A percentile compares a stretch with the other conserved stretches of the same genome.
Evolutionary conservation across 2,329 filamentous ascomycete genomes (phyloP).

Genomic region (Neonectria punicea): DNA sequence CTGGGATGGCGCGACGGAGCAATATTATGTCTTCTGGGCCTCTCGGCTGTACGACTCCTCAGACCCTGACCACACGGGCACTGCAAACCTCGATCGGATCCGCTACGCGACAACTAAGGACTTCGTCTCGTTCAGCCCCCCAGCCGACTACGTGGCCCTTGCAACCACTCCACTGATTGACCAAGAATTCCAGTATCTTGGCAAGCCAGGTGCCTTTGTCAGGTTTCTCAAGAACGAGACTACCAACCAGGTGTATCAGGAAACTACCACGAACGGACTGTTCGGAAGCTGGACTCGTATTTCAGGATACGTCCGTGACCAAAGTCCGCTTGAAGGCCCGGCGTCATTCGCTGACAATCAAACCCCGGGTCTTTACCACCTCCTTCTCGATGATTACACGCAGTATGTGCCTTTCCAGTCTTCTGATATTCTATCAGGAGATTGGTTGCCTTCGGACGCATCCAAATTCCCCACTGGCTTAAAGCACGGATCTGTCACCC

Average conservation of each 20-base stretch:
- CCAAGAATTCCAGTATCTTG: slow-evolving; percentile 58
- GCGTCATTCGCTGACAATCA: slow-evolving; percentile 51
- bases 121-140: slow-evolving; percentile 58
- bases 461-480: slow-evolving; percentile 54
- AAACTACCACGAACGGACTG: slow-evolving; percentile 55
- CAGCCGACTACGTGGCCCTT: slow-evolving; percentile 55
- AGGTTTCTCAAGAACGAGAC: slow-evolving; percentile 64
- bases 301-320: slow-evolving; percentile 46
- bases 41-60: slow-evolving; percentile 54
- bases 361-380: slow-evolving; percentile 49
- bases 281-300: slow-evolving; percentile 60
- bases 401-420: slow-evolving; percentile 58
- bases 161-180: slow-evolving; percentile 59
- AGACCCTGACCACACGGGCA: slow-evolving; percentile 58
- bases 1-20: slow-evolving; percentile 47
- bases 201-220: slow-evolving; percentile 51
- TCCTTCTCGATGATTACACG: slow-evolving; percentile 57
- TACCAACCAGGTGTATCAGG: slow-evolving; percentile 59
- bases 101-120: slow-evolving; percentile 62
- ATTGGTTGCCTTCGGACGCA: slow-evolving; percentile 48
- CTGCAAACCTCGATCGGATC: slow-evolving; percentile 53
- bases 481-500: slow-evolving; percentile 60
- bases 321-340: slow-evolving; percentile 50
- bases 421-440: slow-evolving; percentile 46
- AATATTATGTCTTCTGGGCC: slow-evolving; percentile 62